Base-by-base conservation (phyloP, 2,329 filamentous ascomycete genomes). In the Arthrinium phaeospermum region DNA sequence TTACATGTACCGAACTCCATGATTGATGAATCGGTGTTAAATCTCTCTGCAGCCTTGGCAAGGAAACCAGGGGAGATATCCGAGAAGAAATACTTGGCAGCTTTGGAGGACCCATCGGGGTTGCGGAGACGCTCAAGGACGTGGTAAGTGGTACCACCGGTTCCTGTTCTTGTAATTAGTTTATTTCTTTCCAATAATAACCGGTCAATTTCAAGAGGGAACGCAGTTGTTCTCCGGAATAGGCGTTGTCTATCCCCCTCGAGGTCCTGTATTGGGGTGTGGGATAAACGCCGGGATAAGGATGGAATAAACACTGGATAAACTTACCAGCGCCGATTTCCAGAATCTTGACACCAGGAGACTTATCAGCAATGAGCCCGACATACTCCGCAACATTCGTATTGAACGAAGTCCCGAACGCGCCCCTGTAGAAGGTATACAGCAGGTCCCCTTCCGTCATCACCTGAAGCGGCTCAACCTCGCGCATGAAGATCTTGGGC, bases 301-400 rank as follows among this genome's bases (percentile, higher is more conserved):
- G 14, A 6, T 16, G 45, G 14, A 46, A 46, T 46, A 16, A 46
- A 19, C 45, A 46, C 14, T 19, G 45, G 8, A 46, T 19, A 19
- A 7, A 46, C 45, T 46, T 14, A 34, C 64, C 64, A 30, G 46
- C 72, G 61, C 47, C 64, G 34, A 24, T 71, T 70, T 70, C 64
- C 1, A 73, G 71, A 61, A 73, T 75, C 41, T 70, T 70, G 4
- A 70, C 30, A 2, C 67, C 67, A 19, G 67, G 67, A 19, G 67
- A 68, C 41, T 68, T 68, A n/a, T 47, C 67, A 13, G 67, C 67
- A n/a, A 68, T 68, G 41, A 68, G 67, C n/a, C 67, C 67, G 14
- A 68, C 67, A 13, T 68, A 68, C 13, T 68, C 67, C 4, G 67
- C 67, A 14, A 68, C 41, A 6, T 47, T 68, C 3, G 67, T 47